Conservation (phyloP, 352 stramenopile species). For the Pythium angustatum region DNA sequence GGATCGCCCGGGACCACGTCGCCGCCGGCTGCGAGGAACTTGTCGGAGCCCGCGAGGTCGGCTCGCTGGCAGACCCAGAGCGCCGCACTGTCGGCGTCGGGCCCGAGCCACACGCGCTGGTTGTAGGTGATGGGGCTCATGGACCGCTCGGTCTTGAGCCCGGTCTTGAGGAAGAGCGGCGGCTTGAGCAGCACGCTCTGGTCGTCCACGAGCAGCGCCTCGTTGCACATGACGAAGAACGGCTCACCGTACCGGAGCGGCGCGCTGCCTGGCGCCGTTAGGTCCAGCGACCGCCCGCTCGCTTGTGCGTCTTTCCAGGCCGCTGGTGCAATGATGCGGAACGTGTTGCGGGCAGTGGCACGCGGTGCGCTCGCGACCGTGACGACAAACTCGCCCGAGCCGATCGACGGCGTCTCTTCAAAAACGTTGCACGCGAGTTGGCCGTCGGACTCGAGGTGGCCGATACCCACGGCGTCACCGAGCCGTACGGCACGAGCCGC, state of each 20-base stretch:
- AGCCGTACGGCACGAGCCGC: conserved; percentile 43
- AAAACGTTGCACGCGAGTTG: conserved; percentile 76
- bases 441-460: conserved; percentile 52
- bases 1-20: conserved; percentile 48
- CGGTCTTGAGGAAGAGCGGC: conserved; percentile 81
- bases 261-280: conserved; percentile 22
- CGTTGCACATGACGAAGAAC: conserved; percentile 83
- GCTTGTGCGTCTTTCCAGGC: conserved; percentile 41
- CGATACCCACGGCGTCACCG: conserved; percentile 59
- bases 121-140: conserved; percentile 90
- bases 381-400: conserved; percentile 75
- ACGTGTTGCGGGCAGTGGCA: conserved; percentile 58
- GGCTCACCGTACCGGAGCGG: conserved; percentile 71
- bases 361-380: conserved; percentile 37
- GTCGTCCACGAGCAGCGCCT: conserved; percentile 74
- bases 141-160: conserved; percentile 75
- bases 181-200: conserved; percentile 69
- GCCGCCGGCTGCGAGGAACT: conserved; percentile 59
- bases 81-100: conserved; percentile 64
- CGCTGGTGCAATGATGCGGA: conserved; percentile 60
- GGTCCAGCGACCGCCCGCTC: conserved; percentile 27
- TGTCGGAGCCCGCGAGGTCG: conserved; percentile 62
- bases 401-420: conserved; percentile 79
- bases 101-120: conserved; percentile 71
- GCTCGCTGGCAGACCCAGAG: conserved; percentile 72